Conservation (phyloP, 495 filamentous ascomycete genomes). For the Baudoinia panamericana region DNA sequence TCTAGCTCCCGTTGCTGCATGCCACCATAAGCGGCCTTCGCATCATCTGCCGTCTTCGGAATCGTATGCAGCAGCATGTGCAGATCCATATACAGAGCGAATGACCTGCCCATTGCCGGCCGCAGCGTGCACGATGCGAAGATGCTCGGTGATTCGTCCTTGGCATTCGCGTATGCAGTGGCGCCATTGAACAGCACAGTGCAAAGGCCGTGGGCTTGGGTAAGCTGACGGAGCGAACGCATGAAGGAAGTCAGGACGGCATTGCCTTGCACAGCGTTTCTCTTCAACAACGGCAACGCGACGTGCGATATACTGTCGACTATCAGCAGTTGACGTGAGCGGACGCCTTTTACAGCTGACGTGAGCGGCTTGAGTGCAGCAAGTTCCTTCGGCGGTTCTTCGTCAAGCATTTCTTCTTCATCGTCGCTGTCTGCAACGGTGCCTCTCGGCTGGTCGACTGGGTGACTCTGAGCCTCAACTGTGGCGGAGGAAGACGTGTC, state of each 20-base stretch:
- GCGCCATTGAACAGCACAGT: constrained; percentile 27
- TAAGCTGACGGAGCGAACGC: constrained; percentile 25
- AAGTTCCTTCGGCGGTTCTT: no score
- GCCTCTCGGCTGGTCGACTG: not conserved
- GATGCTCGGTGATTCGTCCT: constrained; percentile 21
- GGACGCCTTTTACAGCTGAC: not conserved
- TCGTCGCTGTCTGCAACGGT: constrained; percentile 25
- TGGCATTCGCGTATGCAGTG: not conserved
- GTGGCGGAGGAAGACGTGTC: constrained; percentile 2
- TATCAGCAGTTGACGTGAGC: constrained; percentile 20
- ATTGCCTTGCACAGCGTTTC: constrained; percentile 19
- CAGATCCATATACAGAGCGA: constrained; percentile 22
- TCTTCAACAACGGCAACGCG: constrained; percentile 33
- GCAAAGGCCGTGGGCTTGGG: constrained; percentile 22
- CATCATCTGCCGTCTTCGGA: constrained; percentile 8
- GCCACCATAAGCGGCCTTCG: constrained; percentile 1
- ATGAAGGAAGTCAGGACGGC: constrained; percentile 24
- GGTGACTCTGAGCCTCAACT: no score
- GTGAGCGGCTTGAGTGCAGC: no score
- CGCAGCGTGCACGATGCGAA: constrained; percentile 22
- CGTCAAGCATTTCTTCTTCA: constrained; percentile 21
- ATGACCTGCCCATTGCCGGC: constrained; percentile 22
- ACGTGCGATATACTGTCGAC: constrained; percentile 29
- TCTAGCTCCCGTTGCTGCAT: not conserved
- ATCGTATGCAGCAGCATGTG: constrained; percentile 22